phyloP scores from a whole-genome alignment of 148 eudicot species.

The Mesembryanthemum crystallinum region DNA sequence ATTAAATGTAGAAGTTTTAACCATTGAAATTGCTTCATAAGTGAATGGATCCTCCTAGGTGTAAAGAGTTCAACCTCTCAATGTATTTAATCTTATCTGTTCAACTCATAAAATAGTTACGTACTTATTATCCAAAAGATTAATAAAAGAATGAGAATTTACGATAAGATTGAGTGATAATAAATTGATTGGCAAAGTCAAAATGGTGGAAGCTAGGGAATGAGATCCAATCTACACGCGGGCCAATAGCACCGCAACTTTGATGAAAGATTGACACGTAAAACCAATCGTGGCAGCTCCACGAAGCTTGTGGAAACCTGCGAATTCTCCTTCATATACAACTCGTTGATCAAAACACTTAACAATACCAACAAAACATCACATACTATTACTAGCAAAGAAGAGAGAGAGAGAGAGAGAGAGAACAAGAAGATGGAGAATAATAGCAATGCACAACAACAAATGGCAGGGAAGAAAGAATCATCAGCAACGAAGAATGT shows the following conservation, averaged over 20 bases:
- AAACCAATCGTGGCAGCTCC: conserved; percentile 19
- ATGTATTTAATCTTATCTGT: too few relatives aligned
- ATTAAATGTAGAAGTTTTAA: too few relatives aligned
- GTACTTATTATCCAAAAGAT: too few relatives aligned
- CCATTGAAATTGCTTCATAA: too few relatives aligned
- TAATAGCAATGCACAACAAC: conserved; percentile 9
- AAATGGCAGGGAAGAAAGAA: conserved; percentile 17
- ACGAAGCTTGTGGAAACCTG: neutral
- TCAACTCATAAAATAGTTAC: too few relatives aligned
- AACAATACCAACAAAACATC: neutral
- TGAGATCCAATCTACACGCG: neutral
- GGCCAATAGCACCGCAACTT: neutral
- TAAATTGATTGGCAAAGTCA: neutral
- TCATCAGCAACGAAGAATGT: conserved; percentile 21
- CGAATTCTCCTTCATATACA: neutral
- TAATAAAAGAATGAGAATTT: too few relatives aligned
- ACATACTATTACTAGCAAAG: neutral
- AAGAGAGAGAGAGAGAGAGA: neutral
- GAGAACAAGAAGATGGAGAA: conserved; percentile 27
- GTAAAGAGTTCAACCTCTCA: too few relatives aligned
- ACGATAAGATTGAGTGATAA: too few relatives aligned
- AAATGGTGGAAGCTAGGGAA: neutral
- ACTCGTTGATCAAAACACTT: neutral
- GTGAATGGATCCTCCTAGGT: too few relatives aligned
- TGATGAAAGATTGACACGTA: conserved; percentile 22